Evolutionary conservation across 805 yeast genomes (phyloP).

Genomic region (Ogataea trehalophila): DNA sequence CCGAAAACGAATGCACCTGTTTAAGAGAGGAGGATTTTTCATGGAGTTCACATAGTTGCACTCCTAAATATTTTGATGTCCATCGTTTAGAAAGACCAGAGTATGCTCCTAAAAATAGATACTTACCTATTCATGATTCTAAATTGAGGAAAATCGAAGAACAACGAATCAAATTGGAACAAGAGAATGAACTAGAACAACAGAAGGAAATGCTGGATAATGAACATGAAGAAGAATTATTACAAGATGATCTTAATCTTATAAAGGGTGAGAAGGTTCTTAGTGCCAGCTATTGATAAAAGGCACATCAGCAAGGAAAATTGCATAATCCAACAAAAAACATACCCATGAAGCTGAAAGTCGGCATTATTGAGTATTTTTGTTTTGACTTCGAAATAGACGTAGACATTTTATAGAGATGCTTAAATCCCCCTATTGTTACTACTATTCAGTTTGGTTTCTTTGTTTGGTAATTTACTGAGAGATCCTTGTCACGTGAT

Average conservation of each 20-base stretch:
- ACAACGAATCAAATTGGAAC: conserved; percentile 3
- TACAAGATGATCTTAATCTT: not conserved
- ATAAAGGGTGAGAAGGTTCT: not conserved
- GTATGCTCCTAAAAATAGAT: conserved; percentile 20
- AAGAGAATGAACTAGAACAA: conserved; percentile 3
- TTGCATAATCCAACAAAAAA: too few species aligned
- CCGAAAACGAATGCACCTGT: conserved; percentile 47
- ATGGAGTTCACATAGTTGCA: conserved; percentile 47
- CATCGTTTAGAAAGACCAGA: conserved; percentile 26
- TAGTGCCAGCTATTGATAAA: not conserved
- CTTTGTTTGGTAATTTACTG: too few species aligned
- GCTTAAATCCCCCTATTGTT: too few species aligned
- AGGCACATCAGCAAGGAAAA: too few species aligned
- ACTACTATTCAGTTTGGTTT: too few species aligned
- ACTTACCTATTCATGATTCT: conserved; percentile 26
- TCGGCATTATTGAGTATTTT: too few species aligned
- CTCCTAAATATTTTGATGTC: conserved; percentile 39
- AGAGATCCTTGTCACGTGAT: too few species aligned
- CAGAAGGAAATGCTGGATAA: conserved; percentile 2
- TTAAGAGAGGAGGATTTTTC: conserved; percentile 44
- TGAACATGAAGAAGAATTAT: not conserved
- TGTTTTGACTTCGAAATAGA: too few species aligned
- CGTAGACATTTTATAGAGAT: too few species aligned
- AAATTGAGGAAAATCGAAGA: conserved; percentile 10
- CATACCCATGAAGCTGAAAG: too few species aligned